phyloP scores from a whole-genome alignment of 306 rosid species.

The Cercis canadensis region DNA sequence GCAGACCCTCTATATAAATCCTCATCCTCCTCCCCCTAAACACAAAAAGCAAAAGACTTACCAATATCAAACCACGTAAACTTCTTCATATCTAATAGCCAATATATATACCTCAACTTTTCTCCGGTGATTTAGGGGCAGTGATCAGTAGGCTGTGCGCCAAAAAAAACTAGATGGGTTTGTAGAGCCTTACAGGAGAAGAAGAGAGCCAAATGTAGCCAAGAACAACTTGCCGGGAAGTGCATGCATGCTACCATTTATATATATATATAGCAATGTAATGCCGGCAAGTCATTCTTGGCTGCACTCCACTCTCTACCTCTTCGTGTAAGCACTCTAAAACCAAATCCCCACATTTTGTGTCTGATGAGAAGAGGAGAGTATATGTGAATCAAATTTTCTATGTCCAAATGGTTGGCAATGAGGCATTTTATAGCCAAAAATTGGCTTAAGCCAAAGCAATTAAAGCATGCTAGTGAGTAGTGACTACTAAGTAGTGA shows the following conservation, averaged over 20 bases:
- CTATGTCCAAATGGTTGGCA: background rate
- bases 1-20: no score
- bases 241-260: no score
- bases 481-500: background rate
- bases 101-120: no score
- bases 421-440: slow-evolving; percentile 5
- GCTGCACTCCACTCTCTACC: slow-evolving; percentile 44
- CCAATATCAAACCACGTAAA: no score
- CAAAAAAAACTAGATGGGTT: background rate
- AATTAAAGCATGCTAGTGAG: no score
- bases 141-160: background rate
- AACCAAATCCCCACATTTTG: slow-evolving; percentile 21
- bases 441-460: no score
- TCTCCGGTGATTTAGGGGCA: no score
- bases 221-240: slow-evolving; percentile 44
- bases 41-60: no score
- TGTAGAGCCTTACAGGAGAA: slow-evolving; percentile 35
- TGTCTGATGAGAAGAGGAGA: background rate
- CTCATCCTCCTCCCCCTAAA: no score
- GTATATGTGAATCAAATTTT: background rate
- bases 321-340: slow-evolving; percentile 38
- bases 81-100: no score
- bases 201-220: slow-evolving; percentile 46
- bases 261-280: no score
- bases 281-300: slow-evolving; percentile 66